Evolutionary conservation across 2,329 filamentous ascomycete genomes (phyloP), one percentile per base, ranked within the genome.

Genomic region (Mycosphaerella sp.): DNA sequence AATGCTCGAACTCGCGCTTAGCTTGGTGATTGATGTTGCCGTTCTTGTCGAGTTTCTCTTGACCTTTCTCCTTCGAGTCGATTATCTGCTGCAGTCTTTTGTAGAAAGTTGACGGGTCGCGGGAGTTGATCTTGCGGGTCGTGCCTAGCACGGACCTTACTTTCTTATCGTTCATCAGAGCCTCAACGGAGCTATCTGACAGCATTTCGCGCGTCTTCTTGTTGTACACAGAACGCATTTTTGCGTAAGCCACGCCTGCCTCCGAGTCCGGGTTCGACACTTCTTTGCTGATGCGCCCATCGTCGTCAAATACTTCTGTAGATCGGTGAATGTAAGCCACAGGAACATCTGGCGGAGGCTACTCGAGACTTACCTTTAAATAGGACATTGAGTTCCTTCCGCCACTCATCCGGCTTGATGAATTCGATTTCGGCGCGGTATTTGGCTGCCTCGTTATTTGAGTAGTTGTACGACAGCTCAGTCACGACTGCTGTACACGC

Each of bases 401-500:
- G 60, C 80, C 80, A 83, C 3, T 80, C 76, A 0, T 70, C 67
- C 0, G 46, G 56, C 9, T 68, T 65, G 41, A 84, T 76, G 59
- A 84, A 84, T 44, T 82, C 75, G 10, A 85, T 72, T 42, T 80
- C 74, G 0, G 78, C 80, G 1, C 69, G 66, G 56, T 83, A 84
- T 51, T 62, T 69, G 6, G 58, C 57, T 4, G 41, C 45, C 0
- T 69, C 64, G 4, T 74, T 62, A 0, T 70, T 60, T 6, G 68
- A 73, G 18, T 72, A 13, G 44, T 84, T 84, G 64, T 73, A 83
- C 0, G 74, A 75, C 1, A 85, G 73, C 58, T 84, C 80, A 0
- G 80, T 84, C 0, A 81, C 74, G 0, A 79, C 77, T 0, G 80
- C 79, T 0, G 81, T 85, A 50, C 80, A 84, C 0, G 81, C 80